phyloP scores from a whole-genome alignment of 1,284 basidiomycete genomes.

The Ustilago lituana region DNA sequence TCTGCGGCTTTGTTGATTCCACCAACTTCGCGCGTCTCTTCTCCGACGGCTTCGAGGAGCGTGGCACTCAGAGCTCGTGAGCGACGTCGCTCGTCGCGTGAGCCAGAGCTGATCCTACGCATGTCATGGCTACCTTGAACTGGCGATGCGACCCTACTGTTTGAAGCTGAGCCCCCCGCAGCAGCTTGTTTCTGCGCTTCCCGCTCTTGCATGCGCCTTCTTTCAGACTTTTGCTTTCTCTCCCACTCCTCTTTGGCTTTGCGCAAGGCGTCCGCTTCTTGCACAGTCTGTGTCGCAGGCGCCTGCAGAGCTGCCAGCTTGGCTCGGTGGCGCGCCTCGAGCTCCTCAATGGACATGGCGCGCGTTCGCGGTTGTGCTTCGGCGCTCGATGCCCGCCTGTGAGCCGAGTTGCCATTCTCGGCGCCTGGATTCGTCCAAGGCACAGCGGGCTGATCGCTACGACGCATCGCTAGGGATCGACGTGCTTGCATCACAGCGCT shows the following conservation, averaged over 20 bases:
- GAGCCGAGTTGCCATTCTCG: slow-evolving; percentile 3
- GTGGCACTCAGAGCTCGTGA: slow-evolving; percentile 37
- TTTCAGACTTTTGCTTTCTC: slow-evolving; percentile 35
- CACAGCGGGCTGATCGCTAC: slow-evolving; percentile 22
- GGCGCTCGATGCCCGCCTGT: slow-evolving; percentile 11
- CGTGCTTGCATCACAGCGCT: slow-evolving; percentile 31
- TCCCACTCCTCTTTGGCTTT: slow-evolving; percentile 50
- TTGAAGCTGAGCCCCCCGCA: slow-evolving; percentile 22
- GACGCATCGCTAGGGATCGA: slow-evolving; percentile 34
- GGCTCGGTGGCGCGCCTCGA: slow-evolving; percentile 45
- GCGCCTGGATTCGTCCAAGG: slow-evolving; percentile 45
- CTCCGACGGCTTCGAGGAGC: slow-evolving; percentile 40
- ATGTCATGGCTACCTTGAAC: slow-evolving; percentile 9
- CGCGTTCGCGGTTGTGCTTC: slow-evolving; percentile 13
- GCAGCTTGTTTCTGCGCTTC: slow-evolving; percentile 36
- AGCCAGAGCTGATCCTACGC: slow-evolving; percentile 2
- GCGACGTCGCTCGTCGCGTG: slow-evolving; percentile 36
- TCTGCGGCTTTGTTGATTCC: slow-evolving; percentile 27
- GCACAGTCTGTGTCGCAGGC: slow-evolving; percentile 40
- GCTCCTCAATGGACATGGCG: slow-evolving; percentile 49
- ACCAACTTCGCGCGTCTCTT: slow-evolving; percentile 15
- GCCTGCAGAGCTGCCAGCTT: slow-evolving; percentile 49
- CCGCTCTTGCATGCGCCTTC: slow-evolving; percentile 39
- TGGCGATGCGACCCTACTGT: slow-evolving; percentile 21
- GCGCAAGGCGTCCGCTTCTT: slow-evolving; percentile 42